These are phyloP conservation scores for Taxillus chinensis DNA, from an alignment of 164 flowering plant species.

Conservation along the genomic window DNA sequence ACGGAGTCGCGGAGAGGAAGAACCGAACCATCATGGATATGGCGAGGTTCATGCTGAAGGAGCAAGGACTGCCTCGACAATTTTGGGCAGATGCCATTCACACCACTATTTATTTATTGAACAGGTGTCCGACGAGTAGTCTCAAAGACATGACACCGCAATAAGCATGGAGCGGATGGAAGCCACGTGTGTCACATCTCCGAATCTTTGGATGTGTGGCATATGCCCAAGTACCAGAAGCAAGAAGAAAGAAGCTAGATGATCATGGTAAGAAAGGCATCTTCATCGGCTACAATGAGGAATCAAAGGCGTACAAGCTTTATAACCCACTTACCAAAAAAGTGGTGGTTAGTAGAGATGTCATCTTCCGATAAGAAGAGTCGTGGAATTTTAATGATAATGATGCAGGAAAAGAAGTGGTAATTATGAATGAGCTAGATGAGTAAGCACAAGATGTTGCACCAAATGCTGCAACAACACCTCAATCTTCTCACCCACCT, in stretches of 20 bases:
- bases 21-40: background rate
- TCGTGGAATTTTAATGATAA: too few relatives aligned
- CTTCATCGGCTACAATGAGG: slow-evolving; percentile 15
- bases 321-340: too few relatives aligned
- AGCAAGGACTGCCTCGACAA: background rate
- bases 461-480: too few relatives aligned
- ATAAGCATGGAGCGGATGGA: background rate
- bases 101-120: slow-evolving; percentile 9
- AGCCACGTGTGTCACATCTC: background rate
- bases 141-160: background rate
- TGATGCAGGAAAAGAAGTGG: too few relatives aligned
- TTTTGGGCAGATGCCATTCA: slow-evolving; percentile 3
- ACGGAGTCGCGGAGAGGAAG: background rate
- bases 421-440: too few relatives aligned
- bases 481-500: too few relatives aligned
- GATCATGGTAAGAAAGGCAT: slow-evolving; percentile 10
- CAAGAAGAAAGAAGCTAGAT: slow-evolving; percentile 11
- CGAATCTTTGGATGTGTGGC: slow-evolving; percentile 1
- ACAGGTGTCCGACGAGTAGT: slow-evolving; percentile 9
- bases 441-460: too few relatives aligned
- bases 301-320: slow-evolving; percentile 10
- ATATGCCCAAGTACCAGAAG: slow-evolving; percentile 13
- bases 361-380: too few relatives aligned
- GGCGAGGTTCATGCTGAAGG: background rate
- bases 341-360: too few relatives aligned